Percentiles rank a stretch among this genome's conserved stretches.
Conservation (phyloP, 1,284 basidiomycete genomes). For the Bjerkandera adusta region DNA sequence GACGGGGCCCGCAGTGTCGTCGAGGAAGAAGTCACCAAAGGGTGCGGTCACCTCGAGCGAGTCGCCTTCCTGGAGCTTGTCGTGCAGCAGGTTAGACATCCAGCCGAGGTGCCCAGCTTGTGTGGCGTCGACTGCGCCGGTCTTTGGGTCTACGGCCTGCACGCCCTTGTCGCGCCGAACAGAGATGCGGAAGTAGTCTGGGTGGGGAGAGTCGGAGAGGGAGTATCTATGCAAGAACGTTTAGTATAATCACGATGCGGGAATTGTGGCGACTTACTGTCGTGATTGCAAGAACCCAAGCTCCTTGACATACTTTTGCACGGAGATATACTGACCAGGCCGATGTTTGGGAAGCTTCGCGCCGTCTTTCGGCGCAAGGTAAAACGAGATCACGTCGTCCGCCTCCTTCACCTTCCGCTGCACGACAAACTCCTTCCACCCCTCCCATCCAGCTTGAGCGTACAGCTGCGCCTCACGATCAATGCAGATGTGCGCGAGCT, state of each 20-base stretch:
- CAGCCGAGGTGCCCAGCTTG: slow-evolving; percentile 21
- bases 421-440: slow-evolving; percentile 26
- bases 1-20: slow-evolving; percentile 21
- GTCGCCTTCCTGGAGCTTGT: slow-evolving; percentile 22
- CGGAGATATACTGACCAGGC: slow-evolving; percentile 27
- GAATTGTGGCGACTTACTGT: slow-evolving; percentile 19
- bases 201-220: slow-evolving; percentile 22
- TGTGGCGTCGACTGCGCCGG: slow-evolving; percentile 12
- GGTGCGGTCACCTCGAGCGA: slow-evolving; percentile 22
- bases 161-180: slow-evolving; percentile 24
- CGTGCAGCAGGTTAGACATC: slow-evolving; percentile 27
- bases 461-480: slow-evolving; percentile 25
- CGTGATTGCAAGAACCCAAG: slow-evolving; percentile 20
- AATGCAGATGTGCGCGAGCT: slow-evolving; percentile 27
- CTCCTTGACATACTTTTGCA: slow-evolving; percentile 21
- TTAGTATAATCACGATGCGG: too few species aligned
- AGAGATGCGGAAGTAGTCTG: slow-evolving; percentile 25
- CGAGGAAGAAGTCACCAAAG: slow-evolving; percentile 29
- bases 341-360: slow-evolving; percentile 19
- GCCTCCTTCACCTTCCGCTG: slow-evolving; percentile 22
- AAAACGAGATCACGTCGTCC: slow-evolving; percentile 26
- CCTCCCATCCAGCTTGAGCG: slow-evolving; percentile 21
- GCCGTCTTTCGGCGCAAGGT: slow-evolving; percentile 24
- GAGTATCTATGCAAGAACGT: slow-evolving; percentile 16
- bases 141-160: slow-evolving; percentile 6